These are phyloP conservation scores for Austroboletus festivus DNA, from an alignment of 768 basidiomycete species.

Conservation along the genomic window DNA sequence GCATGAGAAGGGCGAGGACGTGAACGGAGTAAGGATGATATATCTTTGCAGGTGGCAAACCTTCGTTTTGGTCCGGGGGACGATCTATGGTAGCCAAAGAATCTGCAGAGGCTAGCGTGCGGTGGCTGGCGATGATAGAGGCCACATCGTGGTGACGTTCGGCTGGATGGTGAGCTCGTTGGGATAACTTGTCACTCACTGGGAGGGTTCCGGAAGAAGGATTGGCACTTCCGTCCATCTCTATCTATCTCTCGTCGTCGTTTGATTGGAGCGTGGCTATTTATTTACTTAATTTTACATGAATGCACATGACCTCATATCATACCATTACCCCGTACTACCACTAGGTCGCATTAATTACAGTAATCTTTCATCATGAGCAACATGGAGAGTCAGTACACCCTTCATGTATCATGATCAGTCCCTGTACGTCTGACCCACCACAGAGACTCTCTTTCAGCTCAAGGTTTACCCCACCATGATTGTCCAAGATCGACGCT, in stretches of 20 bases:
- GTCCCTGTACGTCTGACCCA: conserved; percentile 1
- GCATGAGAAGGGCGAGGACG: conserved; percentile 69
- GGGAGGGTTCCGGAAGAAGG: neutral
- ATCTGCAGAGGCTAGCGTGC: conserved; percentile 30
- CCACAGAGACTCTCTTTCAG: conserved; percentile 93
- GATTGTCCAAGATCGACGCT: conserved; percentile 11
- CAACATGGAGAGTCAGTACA: conserved; percentile 81
- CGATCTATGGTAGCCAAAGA: conserved; percentile 42
- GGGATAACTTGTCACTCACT: conserved; percentile 2
- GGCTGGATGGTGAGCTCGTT: neutral
- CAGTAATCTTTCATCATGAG: conserved; percentile 46
- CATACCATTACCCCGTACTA: too few species aligned
- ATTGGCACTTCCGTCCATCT: conserved; percentile 2
- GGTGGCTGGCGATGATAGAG: conserved; percentile 34
- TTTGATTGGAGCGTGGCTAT: too few species aligned
- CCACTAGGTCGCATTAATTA: too few species aligned
- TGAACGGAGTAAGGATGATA: conserved; percentile 58
- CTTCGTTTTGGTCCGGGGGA: conserved; percentile 35
- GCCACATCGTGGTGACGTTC: conserved; percentile 30
- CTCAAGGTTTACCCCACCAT: conserved; percentile 67
- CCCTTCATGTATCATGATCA: neutral
- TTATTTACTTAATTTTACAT: too few species aligned
- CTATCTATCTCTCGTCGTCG: too few species aligned
- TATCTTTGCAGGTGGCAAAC: conserved; percentile 34
- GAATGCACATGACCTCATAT: too few species aligned